Conservation (phyloP, 257 asterid species). For the Penstemon barbatus region DNA sequence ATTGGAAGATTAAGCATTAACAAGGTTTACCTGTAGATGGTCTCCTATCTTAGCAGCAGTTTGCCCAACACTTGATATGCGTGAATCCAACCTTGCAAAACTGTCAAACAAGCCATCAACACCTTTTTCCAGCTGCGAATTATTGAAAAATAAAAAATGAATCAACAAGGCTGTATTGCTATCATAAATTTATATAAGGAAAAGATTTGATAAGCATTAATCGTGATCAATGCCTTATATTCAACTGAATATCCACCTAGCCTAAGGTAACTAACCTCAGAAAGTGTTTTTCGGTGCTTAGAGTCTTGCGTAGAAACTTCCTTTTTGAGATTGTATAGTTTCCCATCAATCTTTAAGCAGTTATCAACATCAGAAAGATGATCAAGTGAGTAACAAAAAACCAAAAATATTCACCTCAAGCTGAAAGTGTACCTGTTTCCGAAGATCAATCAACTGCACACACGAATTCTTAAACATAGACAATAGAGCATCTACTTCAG, state of each 20-base stretch:
- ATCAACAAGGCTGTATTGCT: conserved; percentile 14
- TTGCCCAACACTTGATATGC: conserved; percentile 98
- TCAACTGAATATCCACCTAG: conserved; percentile 10
- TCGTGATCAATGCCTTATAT: background rate
- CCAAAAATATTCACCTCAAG: background rate
- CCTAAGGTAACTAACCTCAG: conserved; percentile 57
- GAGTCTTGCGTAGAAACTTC: conserved; percentile 89
- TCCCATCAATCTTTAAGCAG: conserved; percentile 76
- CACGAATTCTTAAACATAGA: conserved; percentile 86
- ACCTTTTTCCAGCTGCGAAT: conserved; percentile 91
- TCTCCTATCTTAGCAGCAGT: conserved; percentile 99
- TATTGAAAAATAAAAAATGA: conserved; percentile 17
- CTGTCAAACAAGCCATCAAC: conserved; percentile 96
- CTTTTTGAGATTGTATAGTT: conserved; percentile 70
- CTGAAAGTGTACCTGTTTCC: conserved; percentile 61
- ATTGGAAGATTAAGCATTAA: conserved; percentile 10
- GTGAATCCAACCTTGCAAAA: conserved; percentile 92
- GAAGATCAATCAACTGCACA: conserved; percentile 77
- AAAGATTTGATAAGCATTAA: background rate
- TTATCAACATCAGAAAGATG: conserved; percentile 33
- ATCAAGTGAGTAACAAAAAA: conserved; percentile 14
- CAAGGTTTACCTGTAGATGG: conserved; percentile 78
- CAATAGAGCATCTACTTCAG: conserved; percentile 87
- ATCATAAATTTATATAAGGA: conserved; percentile 16
- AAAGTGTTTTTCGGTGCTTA: conserved; percentile 89